A percentile compares a stretch with the other conserved stretches of the same genome.
Conservation (phyloP, 2,329 filamentous ascomycete genomes). For the Ceratocystis eucalypticola region DNA sequence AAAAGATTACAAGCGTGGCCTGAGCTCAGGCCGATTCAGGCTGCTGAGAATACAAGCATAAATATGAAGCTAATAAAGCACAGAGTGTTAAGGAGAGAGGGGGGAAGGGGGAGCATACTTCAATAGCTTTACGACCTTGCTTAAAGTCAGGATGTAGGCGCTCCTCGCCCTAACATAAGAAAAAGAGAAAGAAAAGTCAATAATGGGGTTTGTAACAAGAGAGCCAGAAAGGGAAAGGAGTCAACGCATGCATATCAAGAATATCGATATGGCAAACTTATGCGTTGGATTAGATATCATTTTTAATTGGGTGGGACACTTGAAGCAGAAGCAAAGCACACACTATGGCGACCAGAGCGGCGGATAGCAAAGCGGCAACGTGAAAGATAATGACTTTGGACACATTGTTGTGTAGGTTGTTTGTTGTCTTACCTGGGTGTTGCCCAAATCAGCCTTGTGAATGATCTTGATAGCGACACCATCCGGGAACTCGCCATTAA, state of each 20-base stretch:
- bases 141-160: constrained; percentile 95
- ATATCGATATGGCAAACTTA: not conserved
- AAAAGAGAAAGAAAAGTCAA: constrained; percentile 21
- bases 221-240: not conserved
- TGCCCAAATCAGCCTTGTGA: constrained; percentile 98
- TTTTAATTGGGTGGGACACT: not conserved
- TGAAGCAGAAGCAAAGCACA: not conserved
- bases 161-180: constrained; percentile 57
- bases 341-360: not conserved
- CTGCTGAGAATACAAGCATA: not conserved
- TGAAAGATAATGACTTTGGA: constrained; percentile 21
- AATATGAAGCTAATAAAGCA: constrained; percentile 19
- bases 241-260: not conserved
- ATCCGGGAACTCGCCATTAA: constrained; percentile 55
- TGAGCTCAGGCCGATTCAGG: not conserved
- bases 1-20: not conserved
- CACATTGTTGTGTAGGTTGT: not conserved
- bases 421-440: constrained; percentile 70
- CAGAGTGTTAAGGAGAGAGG: not conserved
- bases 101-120: constrained; percentile 52
- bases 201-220: not conserved
- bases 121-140: constrained; percentile 85
- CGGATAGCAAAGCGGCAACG: constrained; percentile 19
- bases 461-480: constrained; percentile 92
- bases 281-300: not conserved